Evolutionary conservation across 2,329 filamentous ascomycete species (phyloP).

Genomic region (Cladosporium colombiae): DNA sequence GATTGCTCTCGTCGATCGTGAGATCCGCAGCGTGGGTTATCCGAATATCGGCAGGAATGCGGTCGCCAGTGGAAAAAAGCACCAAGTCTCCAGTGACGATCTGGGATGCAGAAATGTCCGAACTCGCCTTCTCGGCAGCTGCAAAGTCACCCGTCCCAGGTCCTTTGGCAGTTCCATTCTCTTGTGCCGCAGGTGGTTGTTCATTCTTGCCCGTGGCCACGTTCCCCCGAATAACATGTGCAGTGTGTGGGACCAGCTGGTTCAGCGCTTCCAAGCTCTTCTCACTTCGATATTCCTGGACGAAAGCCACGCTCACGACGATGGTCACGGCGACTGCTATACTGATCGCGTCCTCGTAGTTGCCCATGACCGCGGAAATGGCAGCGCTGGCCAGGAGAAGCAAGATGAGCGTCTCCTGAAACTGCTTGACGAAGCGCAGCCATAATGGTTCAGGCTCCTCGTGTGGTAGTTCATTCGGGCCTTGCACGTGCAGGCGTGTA

Average conservation of each 20-base stretch:
- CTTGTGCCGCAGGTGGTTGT: slow-evolving; percentile 21
- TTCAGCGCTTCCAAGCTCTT: slow-evolving; percentile 95
- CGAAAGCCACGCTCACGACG: slow-evolving; percentile 91
- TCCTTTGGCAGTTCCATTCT: slow-evolving; percentile 52
- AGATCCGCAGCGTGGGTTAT: slow-evolving; percentile 89
- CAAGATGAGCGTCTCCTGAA: slow-evolving; percentile 91
- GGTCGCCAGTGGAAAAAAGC: slow-evolving; percentile 90
- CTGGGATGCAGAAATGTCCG: slow-evolving; percentile 81
- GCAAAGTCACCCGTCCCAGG: slow-evolving; percentile 60
- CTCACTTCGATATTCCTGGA: slow-evolving; percentile 96
- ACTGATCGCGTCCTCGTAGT: slow-evolving; percentile 91
- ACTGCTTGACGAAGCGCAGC: slow-evolving; percentile 93
- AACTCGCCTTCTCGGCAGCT: slow-evolving; percentile 70
- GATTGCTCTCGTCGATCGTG: slow-evolving; percentile 92
- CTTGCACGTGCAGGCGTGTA: slow-evolving; percentile 75
- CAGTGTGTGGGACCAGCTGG: slow-evolving; percentile 90
- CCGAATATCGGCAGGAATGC: slow-evolving; percentile 92
- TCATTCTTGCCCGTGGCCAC: slow-evolving; percentile 35
- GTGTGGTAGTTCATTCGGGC: slow-evolving; percentile 91
- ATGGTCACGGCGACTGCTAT: slow-evolving; percentile 96
- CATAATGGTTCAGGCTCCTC: slow-evolving; percentile 92
- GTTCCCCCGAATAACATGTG: slow-evolving; percentile 76
- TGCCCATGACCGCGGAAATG: slow-evolving; percentile 87
- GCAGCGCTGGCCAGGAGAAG: slow-evolving; percentile 86
- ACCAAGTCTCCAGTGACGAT: slow-evolving; percentile 92